phyloP scores from a whole-genome alignment of 1,284 basidiomycete genomes.

The Cryptococcus wingfieldii region DNA sequence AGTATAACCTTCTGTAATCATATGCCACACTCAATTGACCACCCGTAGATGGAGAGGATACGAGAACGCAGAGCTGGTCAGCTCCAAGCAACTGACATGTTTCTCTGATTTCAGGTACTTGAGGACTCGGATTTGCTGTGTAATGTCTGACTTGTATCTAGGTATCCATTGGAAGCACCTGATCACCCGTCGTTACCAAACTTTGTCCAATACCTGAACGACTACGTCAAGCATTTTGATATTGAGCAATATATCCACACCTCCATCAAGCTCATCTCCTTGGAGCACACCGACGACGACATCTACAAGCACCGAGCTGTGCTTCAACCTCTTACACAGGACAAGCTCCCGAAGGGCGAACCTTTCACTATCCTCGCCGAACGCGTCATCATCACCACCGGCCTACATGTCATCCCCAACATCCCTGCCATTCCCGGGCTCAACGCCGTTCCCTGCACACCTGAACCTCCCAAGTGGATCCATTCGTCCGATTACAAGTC shows the following conservation, averaged over 20 bases:
- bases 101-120: slow-evolving; percentile 60
- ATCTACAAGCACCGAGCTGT: slow-evolving; percentile 25
- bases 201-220: slow-evolving; percentile 59
- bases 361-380: slow-evolving; percentile 19
- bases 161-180: slow-evolving; percentile 50
- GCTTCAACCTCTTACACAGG: slow-evolving; percentile 10
- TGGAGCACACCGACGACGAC: slow-evolving; percentile 12
- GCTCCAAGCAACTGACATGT: slow-evolving; percentile 56
- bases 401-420: slow-evolving; percentile 54
- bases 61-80: slow-evolving; percentile 54
- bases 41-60: slow-evolving; percentile 32
- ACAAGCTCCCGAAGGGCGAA: slow-evolving; percentile 9
- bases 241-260: slow-evolving; percentile 52
- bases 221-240: slow-evolving; percentile 55
- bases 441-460: slow-evolving; percentile 32
- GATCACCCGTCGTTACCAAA: slow-evolving; percentile 60
- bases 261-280: slow-evolving; percentile 50
- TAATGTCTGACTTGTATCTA: slow-evolving; percentile 2
- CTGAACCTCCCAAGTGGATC: slow-evolving; percentile 46
- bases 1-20: background rate
- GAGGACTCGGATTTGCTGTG: background rate
- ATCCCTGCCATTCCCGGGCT: slow-evolving; percentile 55
- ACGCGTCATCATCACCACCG: slow-evolving; percentile 35
- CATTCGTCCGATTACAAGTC: slow-evolving; percentile 58
- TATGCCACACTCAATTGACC: background rate